These are phyloP conservation scores for Poa annua DNA, from an alignment of 176 grass and related monocot species.

Conservation along the genomic window DNA sequence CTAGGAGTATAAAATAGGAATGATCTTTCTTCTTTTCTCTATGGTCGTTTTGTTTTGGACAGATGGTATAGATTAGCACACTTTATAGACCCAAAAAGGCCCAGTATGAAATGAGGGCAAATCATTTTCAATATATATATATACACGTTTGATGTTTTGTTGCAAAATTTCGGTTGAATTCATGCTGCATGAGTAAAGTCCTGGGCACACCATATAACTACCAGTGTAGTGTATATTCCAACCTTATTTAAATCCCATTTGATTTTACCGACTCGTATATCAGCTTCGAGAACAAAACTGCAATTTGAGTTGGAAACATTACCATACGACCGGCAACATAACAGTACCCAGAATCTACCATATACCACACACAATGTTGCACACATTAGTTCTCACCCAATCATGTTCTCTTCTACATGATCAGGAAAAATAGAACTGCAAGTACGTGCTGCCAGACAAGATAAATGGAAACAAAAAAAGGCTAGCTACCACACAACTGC, in stretches of 20 bases:
- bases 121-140: neutral
- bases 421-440: neutral
- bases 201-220: too few species aligned
- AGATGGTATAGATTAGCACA: neutral
- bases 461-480: neutral
- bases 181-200: neutral
- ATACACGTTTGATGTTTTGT: neutral
- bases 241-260: too few species aligned
- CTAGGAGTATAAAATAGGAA: neutral
- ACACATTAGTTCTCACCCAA: neutral
- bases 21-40: neutral
- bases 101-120: neutral
- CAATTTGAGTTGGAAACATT: too few species aligned
- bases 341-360: too few species aligned
- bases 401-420: neutral
- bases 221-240: too few species aligned
- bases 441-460: neutral
- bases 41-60: neutral
- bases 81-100: neutral
- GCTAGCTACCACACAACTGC: neutral
- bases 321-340: too few species aligned
- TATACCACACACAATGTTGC: too few species aligned
- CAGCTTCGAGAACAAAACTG: too few species aligned
- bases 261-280: too few species aligned
- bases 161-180: neutral